Base-by-base conservation (phyloP, 352 stramenopile genomes). In the Phytophthora constricta region DNA sequence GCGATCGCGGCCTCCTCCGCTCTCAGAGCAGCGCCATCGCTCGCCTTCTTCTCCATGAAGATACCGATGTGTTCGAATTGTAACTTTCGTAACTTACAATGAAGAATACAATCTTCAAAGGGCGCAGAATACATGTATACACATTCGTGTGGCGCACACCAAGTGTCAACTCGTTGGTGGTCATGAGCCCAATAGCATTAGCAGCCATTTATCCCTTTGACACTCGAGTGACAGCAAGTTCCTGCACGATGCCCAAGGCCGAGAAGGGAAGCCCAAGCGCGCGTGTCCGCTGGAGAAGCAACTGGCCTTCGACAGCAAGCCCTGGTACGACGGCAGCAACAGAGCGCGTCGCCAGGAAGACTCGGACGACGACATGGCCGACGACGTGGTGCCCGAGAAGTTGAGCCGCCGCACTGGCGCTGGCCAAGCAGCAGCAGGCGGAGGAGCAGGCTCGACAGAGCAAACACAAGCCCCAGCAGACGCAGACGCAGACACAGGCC, bases 281-380 rank as follows among this genome's bases (percentile, higher is more conserved):
- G 80, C 88, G 55, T 91, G 82, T 70, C 86, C 88, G 76, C 77
- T 96, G 34, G 88, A 94, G 71, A 94, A 94, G 79, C 88, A 96
- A 65, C 72, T 96, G 27, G 86, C 86, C 47, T 92, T 78, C 65
- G 88, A 96, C 70, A 85, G 88, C 59, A 96, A 92, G 78, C 86
- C 88, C 19, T 95, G 87, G 87, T 96, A 91, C 54, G 85, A 95
- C 48, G 52, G 53, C 47, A 65, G 65, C 45, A 77, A 69, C 28
- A 54, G 23, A 22, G 60, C 46, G 23, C 65, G 74, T 27, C 73
- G 71, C 17, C 71, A 90, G 47, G 74, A 78, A 31, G 84, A 90
- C 61, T 86, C 76, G 53, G 86, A 92, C 28, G 80, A 90, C 23
- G 79, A 91, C 42, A 81, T 77, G 49, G 66, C 76, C 10, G 74